These are phyloP conservation scores for Suillus brevipes DNA, from an alignment of 768 basidiomycete genomes.

Conservation along the genomic window DNA sequence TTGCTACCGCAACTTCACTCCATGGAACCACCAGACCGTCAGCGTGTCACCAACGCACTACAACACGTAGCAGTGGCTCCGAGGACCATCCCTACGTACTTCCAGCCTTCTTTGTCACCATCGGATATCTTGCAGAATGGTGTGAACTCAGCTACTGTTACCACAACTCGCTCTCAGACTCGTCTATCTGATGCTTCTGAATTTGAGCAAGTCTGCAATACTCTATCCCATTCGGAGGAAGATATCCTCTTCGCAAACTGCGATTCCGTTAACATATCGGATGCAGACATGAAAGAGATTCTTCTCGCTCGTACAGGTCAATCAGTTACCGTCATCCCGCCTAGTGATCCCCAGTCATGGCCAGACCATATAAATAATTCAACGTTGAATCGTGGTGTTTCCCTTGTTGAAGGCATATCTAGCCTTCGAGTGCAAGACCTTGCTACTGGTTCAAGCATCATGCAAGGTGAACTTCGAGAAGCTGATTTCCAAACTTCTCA, in stretches of 20 bases:
- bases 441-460: not conserved
- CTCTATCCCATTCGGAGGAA: not conserved
- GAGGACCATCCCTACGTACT: slow-evolving; percentile 11
- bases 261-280: not conserved
- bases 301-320: slow-evolving; percentile 5
- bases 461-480: not conserved
- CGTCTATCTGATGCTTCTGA: not conserved
- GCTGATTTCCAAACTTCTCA: not conserved
- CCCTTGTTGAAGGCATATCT: not conserved
- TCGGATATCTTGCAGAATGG: slow-evolving; percentile 3
- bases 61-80: slow-evolving; percentile 11
- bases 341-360: not conserved
- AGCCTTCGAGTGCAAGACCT: not conserved
- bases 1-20: slow-evolving; percentile 40
- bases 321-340: not conserved
- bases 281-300: slow-evolving; percentile 8
- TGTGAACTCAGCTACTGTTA: not conserved
- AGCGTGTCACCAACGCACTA: slow-evolving; percentile 30
- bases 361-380: not conserved
- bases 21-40: slow-evolving; percentile 31
- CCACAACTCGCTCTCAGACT: not conserved
- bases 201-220: not conserved
- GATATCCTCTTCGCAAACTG: not conserved
- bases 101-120: slow-evolving; percentile 12
- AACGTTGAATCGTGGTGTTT: not conserved